Percentiles rank a stretch among this genome's conserved stretches.
Evolutionary conservation across 2,329 filamentous ascomycete genomes (phyloP).

Genomic region (Pseudopithomyces maydicus): DNA sequence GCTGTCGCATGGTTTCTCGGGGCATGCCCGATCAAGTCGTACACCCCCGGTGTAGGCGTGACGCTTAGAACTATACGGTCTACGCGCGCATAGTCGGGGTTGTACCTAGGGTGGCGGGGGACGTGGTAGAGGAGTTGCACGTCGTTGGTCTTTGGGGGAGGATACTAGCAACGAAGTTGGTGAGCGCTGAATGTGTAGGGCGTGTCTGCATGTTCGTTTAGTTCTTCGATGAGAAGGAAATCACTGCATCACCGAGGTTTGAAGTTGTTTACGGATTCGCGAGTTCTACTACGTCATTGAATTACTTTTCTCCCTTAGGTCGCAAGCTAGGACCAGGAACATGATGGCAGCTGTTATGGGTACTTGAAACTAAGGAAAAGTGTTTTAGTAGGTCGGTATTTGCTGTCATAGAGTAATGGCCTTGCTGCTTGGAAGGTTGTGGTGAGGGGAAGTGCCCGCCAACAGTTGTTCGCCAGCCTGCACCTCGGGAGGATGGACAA

Average conservation of each 20-base stretch:
- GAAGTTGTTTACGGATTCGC: not conserved
- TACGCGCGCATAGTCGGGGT: slow-evolving; percentile 30
- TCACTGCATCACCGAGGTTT: not conserved
- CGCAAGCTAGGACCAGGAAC: not conserved
- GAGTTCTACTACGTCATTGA: slow-evolving; percentile 3
- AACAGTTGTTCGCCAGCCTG: too few species aligned
- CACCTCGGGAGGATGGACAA: too few species aligned
- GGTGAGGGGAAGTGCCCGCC: too few species aligned
- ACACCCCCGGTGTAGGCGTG: slow-evolving; percentile 36
- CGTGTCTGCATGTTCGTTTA: slow-evolving; percentile 24
- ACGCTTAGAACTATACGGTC: slow-evolving; percentile 40
- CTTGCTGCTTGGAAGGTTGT: too few species aligned
- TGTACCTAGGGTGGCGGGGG: slow-evolving; percentile 33
- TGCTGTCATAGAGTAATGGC: too few species aligned
- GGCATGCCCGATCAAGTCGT: slow-evolving; percentile 29
- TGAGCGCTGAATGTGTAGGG: slow-evolving; percentile 35
- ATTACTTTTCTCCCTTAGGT: not conserved
- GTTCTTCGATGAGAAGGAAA: slow-evolving; percentile 3
- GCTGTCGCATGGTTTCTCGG: not conserved
- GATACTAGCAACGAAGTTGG: slow-evolving; percentile 31
- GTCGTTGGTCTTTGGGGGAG: slow-evolving; percentile 40
- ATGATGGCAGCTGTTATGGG: not conserved
- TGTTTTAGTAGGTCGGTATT: not conserved
- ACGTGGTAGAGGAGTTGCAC: slow-evolving; percentile 42
- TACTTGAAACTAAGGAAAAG: too few species aligned